Conservation (phyloP, 768 basidiomycete genomes). For the Dioszegia aurantiaca region DNA sequence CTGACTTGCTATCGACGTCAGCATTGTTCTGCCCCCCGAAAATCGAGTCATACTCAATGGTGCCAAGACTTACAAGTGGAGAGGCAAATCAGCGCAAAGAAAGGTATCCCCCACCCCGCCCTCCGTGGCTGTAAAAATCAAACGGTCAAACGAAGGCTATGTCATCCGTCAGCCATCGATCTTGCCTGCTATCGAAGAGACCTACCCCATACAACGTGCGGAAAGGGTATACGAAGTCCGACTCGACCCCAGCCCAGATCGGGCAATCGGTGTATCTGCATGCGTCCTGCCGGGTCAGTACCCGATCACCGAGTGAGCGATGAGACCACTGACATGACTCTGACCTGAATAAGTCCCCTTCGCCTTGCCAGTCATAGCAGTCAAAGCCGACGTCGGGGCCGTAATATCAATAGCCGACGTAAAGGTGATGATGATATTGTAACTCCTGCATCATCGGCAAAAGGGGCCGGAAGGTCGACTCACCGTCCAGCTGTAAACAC, state of each 20-base stretch:
- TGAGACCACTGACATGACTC: conserved; percentile 7
- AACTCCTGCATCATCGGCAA: conserved; percentile 19
- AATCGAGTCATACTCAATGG: too few relatives aligned
- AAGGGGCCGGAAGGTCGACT: background rate
- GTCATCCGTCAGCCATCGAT: background rate
- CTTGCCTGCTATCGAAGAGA: background rate
- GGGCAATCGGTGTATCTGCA: conserved; percentile 10
- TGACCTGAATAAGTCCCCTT: conserved; percentile 28
- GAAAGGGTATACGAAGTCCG: conserved; percentile 13
- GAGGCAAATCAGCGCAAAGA: conserved; percentile 30
- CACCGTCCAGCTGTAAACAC: conserved; percentile 14
- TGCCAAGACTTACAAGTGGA: conserved; percentile 34
- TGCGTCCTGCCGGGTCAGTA: background rate
- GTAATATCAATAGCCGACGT: conserved; percentile 18
- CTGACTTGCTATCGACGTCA: conserved; percentile 1
- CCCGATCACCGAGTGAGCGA: too few relatives aligned
- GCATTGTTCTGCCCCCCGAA: too few relatives aligned
- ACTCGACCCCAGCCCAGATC: background rate
- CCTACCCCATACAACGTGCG: conserved; percentile 11
- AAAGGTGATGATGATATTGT: conserved; percentile 32
- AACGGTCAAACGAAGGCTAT: conserved; percentile 24
- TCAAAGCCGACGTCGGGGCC: conserved; percentile 19
- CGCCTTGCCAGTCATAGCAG: background rate
- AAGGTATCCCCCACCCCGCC: conserved; percentile 26
- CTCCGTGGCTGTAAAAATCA: conserved; percentile 35